Evolutionary conservation across 2,329 filamentous ascomycete species (phyloP).

Genomic region (Trichoderma guizhouense): DNA sequence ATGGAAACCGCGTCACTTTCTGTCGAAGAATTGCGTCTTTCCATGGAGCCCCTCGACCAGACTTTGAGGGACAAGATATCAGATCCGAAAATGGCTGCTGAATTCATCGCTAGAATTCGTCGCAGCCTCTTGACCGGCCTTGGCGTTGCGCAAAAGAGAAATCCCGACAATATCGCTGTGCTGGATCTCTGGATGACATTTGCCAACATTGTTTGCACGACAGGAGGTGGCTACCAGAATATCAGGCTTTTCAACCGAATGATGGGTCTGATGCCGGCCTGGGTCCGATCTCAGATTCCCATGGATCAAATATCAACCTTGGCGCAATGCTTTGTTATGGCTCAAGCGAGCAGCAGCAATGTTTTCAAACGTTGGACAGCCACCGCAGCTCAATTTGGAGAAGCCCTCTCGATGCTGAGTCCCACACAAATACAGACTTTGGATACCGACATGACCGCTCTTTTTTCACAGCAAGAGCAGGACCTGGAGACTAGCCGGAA

Average conservation of each 20-base stretch:
- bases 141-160: slow-evolving; percentile 10
- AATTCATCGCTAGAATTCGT: slow-evolving; percentile 23
- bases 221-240: slow-evolving; percentile 19
- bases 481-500: slow-evolving; percentile 9
- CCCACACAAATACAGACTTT: slow-evolving; percentile 16
- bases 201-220: slow-evolving; percentile 14
- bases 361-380: slow-evolving; percentile 20
- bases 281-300: slow-evolving; percentile 19
- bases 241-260: slow-evolving; percentile 22
- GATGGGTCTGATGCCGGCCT: slow-evolving; percentile 21
- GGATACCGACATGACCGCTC: slow-evolving; percentile 13
- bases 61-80: slow-evolving; percentile 19
- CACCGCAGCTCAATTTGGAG: slow-evolving; percentile 22
- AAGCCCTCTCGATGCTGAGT: slow-evolving; percentile 18
- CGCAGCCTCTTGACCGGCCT: slow-evolving; percentile 22
- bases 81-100: slow-evolving; percentile 17
- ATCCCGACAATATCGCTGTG: background rate
- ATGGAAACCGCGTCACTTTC: slow-evolving; percentile 20
- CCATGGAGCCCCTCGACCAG: slow-evolving; percentile 24
- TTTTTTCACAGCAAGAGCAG: slow-evolving; percentile 19
- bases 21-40: slow-evolving; percentile 15
- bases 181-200: slow-evolving; percentile 24
- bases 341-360: slow-evolving; percentile 24
- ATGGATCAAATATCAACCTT: slow-evolving; percentile 18
- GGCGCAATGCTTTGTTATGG: slow-evolving; percentile 17